Evolutionary conservation across 352 stramenopile genomes (phyloP), one percentile per base, ranked within the genome.

Genomic region (Globisporangium okanoganense): DNA sequence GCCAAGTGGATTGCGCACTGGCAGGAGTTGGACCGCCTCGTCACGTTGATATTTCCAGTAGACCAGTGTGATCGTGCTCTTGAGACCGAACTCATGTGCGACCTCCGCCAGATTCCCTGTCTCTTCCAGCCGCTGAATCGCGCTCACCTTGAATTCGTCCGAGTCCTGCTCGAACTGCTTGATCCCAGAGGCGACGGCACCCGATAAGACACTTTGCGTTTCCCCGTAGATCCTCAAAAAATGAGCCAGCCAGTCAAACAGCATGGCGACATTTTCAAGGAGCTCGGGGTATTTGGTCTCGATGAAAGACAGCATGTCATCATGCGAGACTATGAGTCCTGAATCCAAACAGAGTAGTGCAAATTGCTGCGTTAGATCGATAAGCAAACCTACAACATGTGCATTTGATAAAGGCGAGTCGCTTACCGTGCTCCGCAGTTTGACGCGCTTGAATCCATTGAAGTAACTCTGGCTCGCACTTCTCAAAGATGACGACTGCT

Each of bases 291-390:
- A 76, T 14, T 68, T 74, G 38, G 73, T 78, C 60, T 89, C 74
- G 41, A 89, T 78, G 65, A 85, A 91, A 51, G 79, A 83, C 50
- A 91, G 64, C 29, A 81, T 76, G 57, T 91, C 79, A 38, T 91
- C 82, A 1, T 72, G 69, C 2, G 65, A 70, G 20, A 67, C 72
- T 10, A 50, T 54, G 12, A 67, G 52, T 1, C 66, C 57, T 63
- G 8, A 8, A 48, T 20, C 12, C 16, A 20, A n/a, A 36, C 8
- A 27, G 22, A 53, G 31, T n/a, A 13, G 29, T 14, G 20, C 18
- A 48, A 9, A 50, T 24, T 24, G 6, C 55, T 41, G 10, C 7
- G 16, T 49, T 22, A 33, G 24, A 25, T 33, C 20, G 40, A 22
- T 22, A 9, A 58, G 22, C 5, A 12, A 24, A 3, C 6, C 8